These are phyloP conservation scores for Erysimum cheiranthoides DNA, from an alignment of 345 rosid genomes.

Conservation along the genomic window DNA sequence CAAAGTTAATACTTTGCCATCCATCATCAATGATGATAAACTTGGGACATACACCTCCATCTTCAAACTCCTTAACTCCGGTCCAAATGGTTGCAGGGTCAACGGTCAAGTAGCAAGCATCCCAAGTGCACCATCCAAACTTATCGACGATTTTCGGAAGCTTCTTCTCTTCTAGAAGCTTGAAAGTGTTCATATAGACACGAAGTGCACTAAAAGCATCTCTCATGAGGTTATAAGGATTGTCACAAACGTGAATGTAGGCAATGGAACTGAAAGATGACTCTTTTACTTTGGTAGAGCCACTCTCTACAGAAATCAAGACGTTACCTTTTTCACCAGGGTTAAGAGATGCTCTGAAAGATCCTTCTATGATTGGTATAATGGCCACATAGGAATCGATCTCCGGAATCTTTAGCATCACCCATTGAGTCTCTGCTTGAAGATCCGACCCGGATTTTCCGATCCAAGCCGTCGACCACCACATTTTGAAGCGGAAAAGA, in stretches of 20 bases:
- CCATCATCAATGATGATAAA: slow-evolving; percentile 93
- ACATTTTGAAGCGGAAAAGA: slow-evolving; percentile 79
- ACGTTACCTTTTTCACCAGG: slow-evolving; percentile 67
- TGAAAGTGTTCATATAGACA: slow-evolving; percentile 78
- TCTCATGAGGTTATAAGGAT: slow-evolving; percentile 77
- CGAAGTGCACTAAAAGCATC: slow-evolving; percentile 75
- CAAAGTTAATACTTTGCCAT: slow-evolving; percentile 75
- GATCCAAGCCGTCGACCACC: slow-evolving; percentile 93
- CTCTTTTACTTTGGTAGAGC: slow-evolving; percentile 56
- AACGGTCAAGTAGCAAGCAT: slow-evolving; percentile 83
- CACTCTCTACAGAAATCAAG: slow-evolving; percentile 73
- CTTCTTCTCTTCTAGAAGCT: slow-evolving; percentile 78
- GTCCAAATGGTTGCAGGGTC: slow-evolving; percentile 80
- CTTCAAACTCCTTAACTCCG: slow-evolving; percentile 70
- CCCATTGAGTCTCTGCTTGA: slow-evolving; percentile 84
- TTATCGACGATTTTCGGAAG: slow-evolving; percentile 63
- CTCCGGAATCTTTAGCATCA: slow-evolving; percentile 72
- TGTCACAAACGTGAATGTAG: slow-evolving; percentile 76
- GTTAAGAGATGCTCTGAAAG: slow-evolving; percentile 70
- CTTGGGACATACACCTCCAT: slow-evolving; percentile 70
- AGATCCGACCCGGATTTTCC: slow-evolving; percentile 81
- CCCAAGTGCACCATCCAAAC: slow-evolving; percentile 99
- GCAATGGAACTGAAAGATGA: slow-evolving; percentile 68
- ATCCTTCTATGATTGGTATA: slow-evolving; percentile 69
- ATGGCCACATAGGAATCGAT: slow-evolving; percentile 58